Evolutionary conservation across 2,329 filamentous ascomycete genomes (phyloP), one percentile per base, ranked within the genome.

Genomic region (Microdochium paspali): DNA sequence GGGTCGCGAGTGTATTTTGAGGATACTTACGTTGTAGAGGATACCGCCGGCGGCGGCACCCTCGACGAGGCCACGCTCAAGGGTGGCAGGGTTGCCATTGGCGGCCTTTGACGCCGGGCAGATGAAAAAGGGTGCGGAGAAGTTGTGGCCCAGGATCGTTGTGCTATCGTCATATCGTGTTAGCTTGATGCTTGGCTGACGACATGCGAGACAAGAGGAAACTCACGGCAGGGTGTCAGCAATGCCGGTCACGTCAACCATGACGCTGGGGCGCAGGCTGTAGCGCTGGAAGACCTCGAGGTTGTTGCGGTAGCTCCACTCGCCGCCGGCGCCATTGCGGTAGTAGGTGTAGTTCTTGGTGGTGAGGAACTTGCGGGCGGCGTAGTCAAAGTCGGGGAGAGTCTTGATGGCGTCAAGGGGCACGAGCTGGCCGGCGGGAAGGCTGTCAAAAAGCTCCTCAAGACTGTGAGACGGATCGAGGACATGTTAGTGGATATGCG

Each of bases 231-330:
- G 57, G 15, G 67, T 66, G 24, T 47, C 53, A 50, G 70, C 66
- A 42, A 72, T 58, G 24, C 65, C 61, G 30, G 66, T 71, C 49
- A 79, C 69, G 53, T 78, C 74, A n/a, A 68, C 60, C 60, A 79
- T 62, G 23, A 70, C 65, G 46, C 72, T 66, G 9, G 75, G 73
- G 45, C 69, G 66, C 39, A 78, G 62, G 44, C 63, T 63, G 55
- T 72, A 74, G 13, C 72, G 68, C 50, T 66, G 62, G 59, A 68
- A 79, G 24, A 71, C 66, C 59, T 80, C 76, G 5, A 79, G 66
- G 60, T 79, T 79, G 59, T 77, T 77, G 44, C 75, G 67, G 61
- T 77, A 78, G 1, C 68, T 70, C 69, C 70, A 79, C 61, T 79
- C 76, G 50, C 74, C 76, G 3, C 67, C 74, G 3, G 74, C 74